Base-by-base conservation (phyloP, 2,329 filamentous ascomycete genomes). In the Ophiosphaerella narmari region DNA sequence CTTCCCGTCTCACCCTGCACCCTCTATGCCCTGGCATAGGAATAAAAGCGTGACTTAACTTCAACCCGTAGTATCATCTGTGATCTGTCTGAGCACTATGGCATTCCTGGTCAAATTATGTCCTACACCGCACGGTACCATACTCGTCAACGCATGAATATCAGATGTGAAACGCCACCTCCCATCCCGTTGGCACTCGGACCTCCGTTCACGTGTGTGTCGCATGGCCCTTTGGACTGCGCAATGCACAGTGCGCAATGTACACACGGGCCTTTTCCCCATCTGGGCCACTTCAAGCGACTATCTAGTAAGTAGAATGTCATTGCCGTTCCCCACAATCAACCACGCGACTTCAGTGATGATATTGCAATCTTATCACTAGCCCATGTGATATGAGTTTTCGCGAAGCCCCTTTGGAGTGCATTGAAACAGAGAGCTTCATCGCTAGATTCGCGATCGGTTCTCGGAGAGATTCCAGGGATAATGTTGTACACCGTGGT, bases 141-240 rank as follows among this genome's bases (percentile, higher is more conserved):
- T 3, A 6, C 26, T 29, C 26, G 26, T 29, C 26, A 11, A 24
- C 39, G 16, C 26, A 14, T 42, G 29, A 29, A 39, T 29, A 24
- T 37, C 29, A 39, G 32, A 47, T 32, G 23, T 32, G 35, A 45
- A 32, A 45, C 43, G 43, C 43, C 43, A 38, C 38, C 32, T 18
- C 33, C 38, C 14, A 33, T 43, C 14, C 7, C 31, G 14, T 31
- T 34, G 37, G 31, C 45, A 36, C 37, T 42, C 32, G 45, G 38
- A 36, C 32, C 24, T 21, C 43, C 13, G 7, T 47, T 47, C 45
- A 47, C 45, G 45, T 47, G 45, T 32, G 31, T 16, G 11, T 37
- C 45, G 45, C 45, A 47, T 47, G 45, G 43, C 14, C 39, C 13
- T 23, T 11, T 23, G 41, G 23, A 13, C 21, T n/a, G 14, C 12